Conservation (phyloP, 2,329 filamentous ascomycete genomes). For the Diaporthe vexans region DNA sequence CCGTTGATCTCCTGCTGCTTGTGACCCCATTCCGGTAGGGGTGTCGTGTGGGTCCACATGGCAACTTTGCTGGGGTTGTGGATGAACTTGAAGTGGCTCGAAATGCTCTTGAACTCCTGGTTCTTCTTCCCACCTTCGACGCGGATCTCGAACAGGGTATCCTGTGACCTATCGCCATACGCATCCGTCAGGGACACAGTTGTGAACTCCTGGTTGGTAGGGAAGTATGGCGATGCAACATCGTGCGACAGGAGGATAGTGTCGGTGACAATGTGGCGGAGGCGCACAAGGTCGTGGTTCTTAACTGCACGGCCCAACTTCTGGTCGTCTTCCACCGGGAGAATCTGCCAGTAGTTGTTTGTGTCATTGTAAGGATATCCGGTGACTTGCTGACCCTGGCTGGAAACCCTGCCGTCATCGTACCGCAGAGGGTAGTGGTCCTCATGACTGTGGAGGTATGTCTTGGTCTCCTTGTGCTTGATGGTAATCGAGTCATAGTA, state of each 20-base stretch:
- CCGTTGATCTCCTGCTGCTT: conserved; percentile 99
- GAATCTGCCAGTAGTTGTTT: conserved; percentile 97
- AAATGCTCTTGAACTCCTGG: conserved; percentile 90
- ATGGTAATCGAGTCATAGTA: conserved; percentile 92
- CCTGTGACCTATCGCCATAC: conserved; percentile 80
- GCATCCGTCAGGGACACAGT: conserved; percentile 82
- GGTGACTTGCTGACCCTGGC: conserved; percentile 97
- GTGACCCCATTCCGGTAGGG: conserved; percentile 96
- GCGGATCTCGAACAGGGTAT: conserved; percentile 93
- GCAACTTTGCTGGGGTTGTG: conserved; percentile 96
- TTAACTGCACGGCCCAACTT: conserved; percentile 75
- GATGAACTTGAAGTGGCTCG: conserved; percentile 95
- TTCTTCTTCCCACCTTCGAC: conserved; percentile 86
- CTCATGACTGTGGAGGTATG: conserved; percentile 93
- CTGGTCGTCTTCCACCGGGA: conserved; percentile 76
- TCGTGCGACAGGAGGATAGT: conserved; percentile 92
- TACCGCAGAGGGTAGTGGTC: conserved; percentile 94
- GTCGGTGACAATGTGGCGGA: conserved; percentile 89
- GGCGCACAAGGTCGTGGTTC: conserved; percentile 87
- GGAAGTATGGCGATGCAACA: conserved; percentile 94
- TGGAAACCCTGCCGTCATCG: conserved; percentile 96
- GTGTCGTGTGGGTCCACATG: conserved; percentile 98
- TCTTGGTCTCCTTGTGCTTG: conserved; percentile 97
- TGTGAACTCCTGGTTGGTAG: conserved; percentile 99
- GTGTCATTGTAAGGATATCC: conserved; percentile 98